Percentiles rank a stretch among this genome's conserved stretches.
These are phyloP conservation scores for Ganoderma lucidum DNA, from an alignment of 1,284 basidiomycete genomes.

Conservation along the genomic window DNA sequence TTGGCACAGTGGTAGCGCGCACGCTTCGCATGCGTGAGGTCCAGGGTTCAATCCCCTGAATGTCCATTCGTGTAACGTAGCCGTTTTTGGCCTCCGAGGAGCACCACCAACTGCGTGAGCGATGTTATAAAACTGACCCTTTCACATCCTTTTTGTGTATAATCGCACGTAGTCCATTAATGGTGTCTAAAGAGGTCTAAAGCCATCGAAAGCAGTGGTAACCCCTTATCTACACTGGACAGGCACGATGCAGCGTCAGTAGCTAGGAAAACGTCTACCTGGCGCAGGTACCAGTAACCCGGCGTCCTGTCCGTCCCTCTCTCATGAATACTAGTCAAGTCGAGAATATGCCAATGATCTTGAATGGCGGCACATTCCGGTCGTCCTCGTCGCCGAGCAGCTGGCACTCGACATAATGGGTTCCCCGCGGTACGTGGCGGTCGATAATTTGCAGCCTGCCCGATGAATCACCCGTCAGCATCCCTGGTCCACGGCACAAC, in stretches of 20 bases:
- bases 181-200: neutral
- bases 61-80: conserved; percentile 30
- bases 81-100: too few relatives aligned
- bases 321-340: conserved; percentile 49
- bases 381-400: conserved; percentile 83
- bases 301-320: neutral
- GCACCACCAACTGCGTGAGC: too few relatives aligned
- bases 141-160: neutral
- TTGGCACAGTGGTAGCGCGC: conserved; percentile 44
- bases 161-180: neutral
- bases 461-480: conserved; percentile 16
- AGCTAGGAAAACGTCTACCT: neutral
- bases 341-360: conserved; percentile 85
- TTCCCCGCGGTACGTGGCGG: conserved; percentile 75
- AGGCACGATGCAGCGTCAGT: neutral
- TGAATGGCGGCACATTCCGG: conserved; percentile 74
- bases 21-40: conserved; percentile 47
- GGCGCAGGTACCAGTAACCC: neutral
- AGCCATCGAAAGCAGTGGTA: neutral
- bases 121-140: too few relatives aligned
- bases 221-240: neutral
- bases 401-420: conserved; percentile 88
- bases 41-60: conserved; percentile 44
- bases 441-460: conserved; percentile 81
- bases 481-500: neutral